Conservation (phyloP, 176 grass and related monocot genomes). For the Canna indica region DNA sequence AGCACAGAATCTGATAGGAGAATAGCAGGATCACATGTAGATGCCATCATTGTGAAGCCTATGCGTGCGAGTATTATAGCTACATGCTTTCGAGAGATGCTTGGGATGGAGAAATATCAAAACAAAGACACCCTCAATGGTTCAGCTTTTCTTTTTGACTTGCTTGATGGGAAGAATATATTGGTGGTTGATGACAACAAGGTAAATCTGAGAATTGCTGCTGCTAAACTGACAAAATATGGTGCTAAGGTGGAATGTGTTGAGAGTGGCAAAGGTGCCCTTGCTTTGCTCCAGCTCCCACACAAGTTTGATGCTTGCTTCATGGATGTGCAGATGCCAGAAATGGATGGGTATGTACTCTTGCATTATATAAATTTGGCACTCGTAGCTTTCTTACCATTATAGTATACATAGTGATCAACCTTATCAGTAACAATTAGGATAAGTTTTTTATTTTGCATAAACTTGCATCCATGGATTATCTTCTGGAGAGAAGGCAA, state of each 20-base stretch:
- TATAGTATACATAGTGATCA: no score
- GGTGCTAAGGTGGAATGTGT: constrained; percentile 75
- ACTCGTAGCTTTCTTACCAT: no score
- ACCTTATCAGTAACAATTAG: no score
- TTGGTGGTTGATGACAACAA: constrained; percentile 95
- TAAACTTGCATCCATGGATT: no score
- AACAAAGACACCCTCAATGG: constrained; percentile 10
- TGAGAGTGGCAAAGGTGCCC: constrained; percentile 80
- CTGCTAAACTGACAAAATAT: constrained; percentile 60
- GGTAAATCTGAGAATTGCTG: constrained; percentile 87
- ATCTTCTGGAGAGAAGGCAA: no score
- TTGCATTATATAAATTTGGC: no score
- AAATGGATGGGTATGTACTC: constrained; percentile 90
- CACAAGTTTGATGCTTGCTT: constrained; percentile 86
- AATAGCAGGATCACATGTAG: constrained; percentile 36
- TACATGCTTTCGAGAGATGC: constrained; percentile 65
- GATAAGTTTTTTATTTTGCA: no score
- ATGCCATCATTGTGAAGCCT: constrained; percentile 75
- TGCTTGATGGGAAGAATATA: constrained; percentile 83
- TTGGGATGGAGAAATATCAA: constrained; percentile 27
- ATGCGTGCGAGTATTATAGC: constrained; percentile 77
- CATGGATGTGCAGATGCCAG: constrained; percentile 99
- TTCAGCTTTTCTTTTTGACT: constrained; percentile 33
- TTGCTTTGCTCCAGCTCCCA: constrained; percentile 47
- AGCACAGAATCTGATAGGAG: constrained; percentile 58